Conservation (phyloP, 1,284 basidiomycete species). For the Neolentinus lepideus region DNA sequence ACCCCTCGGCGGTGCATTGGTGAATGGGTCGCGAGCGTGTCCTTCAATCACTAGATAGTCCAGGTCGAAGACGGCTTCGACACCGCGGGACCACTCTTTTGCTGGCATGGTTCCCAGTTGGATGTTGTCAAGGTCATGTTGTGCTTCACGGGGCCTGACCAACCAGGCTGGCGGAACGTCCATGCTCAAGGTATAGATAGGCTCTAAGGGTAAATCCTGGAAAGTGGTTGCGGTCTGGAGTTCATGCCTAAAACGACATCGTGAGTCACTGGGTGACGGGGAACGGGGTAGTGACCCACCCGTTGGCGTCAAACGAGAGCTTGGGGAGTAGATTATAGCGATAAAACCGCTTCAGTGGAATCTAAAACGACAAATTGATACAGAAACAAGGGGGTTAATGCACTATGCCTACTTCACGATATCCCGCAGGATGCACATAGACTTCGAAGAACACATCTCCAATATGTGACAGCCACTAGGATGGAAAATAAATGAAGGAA, state of each 20-base stretch:
- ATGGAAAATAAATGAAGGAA: background rate
- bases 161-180: constrained; percentile 91
- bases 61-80: constrained; percentile 83
- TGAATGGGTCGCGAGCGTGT: constrained; percentile 73
- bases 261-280: background rate
- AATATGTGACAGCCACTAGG: constrained; percentile 51
- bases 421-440: constrained; percentile 65
- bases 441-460: constrained; percentile 66
- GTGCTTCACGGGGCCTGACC: constrained; percentile 81
- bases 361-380: constrained; percentile 34
- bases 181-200: constrained; percentile 89
- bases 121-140: constrained; percentile 95
- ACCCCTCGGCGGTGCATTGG: constrained; percentile 69
- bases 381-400: background rate
- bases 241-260: constrained; percentile 36
- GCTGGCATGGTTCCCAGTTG: constrained; percentile 65
- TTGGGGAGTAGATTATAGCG: constrained; percentile 63
- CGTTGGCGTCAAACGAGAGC: constrained; percentile 63
- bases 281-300: constrained; percentile 36
- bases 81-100: constrained; percentile 42
- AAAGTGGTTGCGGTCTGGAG: constrained; percentile 43
- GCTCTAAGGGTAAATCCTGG: constrained; percentile 48
- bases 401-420: constrained; percentile 49
- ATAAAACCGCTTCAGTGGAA: constrained; percentile 94
- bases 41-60: constrained; percentile 93